Percentiles rank a stretch among this genome's conserved stretches.
These are phyloP conservation scores for Solanum bulbocastanum DNA, from an alignment of 257 asterid species.

Conservation along the genomic window DNA sequence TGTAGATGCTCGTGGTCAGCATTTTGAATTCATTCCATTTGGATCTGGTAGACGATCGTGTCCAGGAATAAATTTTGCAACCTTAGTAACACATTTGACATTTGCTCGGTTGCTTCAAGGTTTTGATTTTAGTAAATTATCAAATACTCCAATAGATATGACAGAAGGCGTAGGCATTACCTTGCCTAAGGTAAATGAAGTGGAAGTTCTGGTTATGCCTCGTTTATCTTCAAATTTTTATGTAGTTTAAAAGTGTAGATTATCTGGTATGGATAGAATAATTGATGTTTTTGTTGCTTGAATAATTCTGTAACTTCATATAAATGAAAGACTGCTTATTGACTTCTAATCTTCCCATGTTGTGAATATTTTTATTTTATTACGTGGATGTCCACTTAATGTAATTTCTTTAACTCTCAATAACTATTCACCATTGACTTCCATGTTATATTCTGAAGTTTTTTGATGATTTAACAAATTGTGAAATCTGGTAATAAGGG, in stretches of 20 bases:
- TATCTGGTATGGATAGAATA: not conserved
- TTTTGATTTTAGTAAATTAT: constrained; percentile 5
- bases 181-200: constrained; percentile 29
- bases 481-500: not conserved
- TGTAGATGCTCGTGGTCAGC: constrained; percentile 25
- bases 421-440: not conserved
- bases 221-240: constrained; percentile 14
- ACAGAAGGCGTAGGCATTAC: constrained; percentile 32
- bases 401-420: not conserved
- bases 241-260: not conserved
- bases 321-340: not conserved
- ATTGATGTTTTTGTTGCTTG: not conserved
- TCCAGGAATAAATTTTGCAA: constrained; percentile 34
- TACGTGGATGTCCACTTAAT: not conserved
- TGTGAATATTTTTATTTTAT: no score
- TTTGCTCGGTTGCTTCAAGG: constrained; percentile 47
- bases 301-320: not conserved
- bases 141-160: constrained; percentile 32
- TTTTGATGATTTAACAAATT: not conserved
- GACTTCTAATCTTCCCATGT: not conserved
- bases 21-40: constrained; percentile 46
- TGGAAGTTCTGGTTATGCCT: constrained; percentile 22
- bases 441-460: not conserved
- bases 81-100: constrained; percentile 30
- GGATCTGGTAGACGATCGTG: constrained; percentile 14